These are phyloP conservation scores for Fomitopsis pulvina DNA, from an alignment of 768 basidiomycete genomes.

Conservation along the genomic window DNA sequence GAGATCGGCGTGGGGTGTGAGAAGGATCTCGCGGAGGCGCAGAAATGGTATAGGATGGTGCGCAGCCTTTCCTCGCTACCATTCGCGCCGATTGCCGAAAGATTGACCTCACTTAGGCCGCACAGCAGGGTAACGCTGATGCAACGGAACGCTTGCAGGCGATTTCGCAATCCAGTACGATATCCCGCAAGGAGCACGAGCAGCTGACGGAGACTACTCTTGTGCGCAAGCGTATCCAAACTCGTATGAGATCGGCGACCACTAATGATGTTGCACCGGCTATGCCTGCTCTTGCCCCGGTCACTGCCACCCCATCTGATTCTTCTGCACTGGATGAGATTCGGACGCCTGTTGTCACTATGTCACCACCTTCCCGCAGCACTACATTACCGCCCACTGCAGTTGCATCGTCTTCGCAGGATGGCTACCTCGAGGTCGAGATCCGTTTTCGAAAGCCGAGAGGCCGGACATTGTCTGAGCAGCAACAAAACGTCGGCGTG, in stretches of 20 bases:
- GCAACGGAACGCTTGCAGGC: constrained; percentile 69
- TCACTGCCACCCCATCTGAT: not conserved
- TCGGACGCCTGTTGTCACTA: not conserved
- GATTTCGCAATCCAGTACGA: constrained; percentile 48
- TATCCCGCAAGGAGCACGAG: constrained; percentile 80
- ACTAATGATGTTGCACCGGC: not conserved
- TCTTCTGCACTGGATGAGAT: not conserved
- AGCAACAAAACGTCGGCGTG: no score
- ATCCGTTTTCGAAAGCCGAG: no score
- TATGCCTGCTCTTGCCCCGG: not conserved
- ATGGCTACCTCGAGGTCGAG: not conserved
- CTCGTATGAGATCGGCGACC: constrained; percentile 44
- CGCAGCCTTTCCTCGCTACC: constrained; percentile 15
- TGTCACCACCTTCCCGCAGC: not conserved
- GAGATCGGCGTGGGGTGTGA: constrained; percentile 86
- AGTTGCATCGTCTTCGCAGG: not conserved
- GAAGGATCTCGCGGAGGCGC: constrained; percentile 56
- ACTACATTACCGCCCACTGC: not conserved
- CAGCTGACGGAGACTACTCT: constrained; percentile 71
- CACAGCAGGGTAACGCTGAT: constrained; percentile 73
- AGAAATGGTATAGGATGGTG: constrained; percentile 72
- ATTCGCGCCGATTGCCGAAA: not conserved
- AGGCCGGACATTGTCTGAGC: no score
- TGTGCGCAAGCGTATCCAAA: constrained; percentile 76
- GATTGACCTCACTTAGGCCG: constrained; percentile 42